Percentiles rank a stretch among this genome's conserved stretches.
Evolutionary conservation across 2,329 filamentous ascomycete species (phyloP).

Genomic region (Fusarium sp.): DNA sequence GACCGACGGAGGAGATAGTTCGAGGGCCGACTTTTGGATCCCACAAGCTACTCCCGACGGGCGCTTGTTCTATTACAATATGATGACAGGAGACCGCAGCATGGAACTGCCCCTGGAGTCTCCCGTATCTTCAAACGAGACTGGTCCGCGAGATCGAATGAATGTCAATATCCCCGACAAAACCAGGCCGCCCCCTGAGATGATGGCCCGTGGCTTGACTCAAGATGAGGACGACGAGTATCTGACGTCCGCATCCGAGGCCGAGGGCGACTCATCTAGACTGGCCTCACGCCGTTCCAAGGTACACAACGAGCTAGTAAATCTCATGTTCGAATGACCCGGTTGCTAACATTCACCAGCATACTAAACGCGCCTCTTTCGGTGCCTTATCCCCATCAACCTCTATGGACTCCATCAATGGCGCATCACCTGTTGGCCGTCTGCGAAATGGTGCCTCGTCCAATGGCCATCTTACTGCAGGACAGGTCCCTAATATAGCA

Average conservation of each 20-base stretch:
- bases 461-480: constrained; percentile 50
- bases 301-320: constrained; percentile 55
- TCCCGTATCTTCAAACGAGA: constrained; percentile 80
- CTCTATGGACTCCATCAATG: constrained; percentile 90
- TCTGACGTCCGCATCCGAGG: constrained; percentile 81
- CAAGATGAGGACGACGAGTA: constrained; percentile 93
- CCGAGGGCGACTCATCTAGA: constrained; percentile 77
- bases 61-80: constrained; percentile 97
- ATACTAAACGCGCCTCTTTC: constrained; percentile 71
- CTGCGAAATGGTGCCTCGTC: constrained; percentile 64
- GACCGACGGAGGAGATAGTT: constrained; percentile 68
- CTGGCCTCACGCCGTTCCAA: constrained; percentile 73
- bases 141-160: constrained; percentile 85
- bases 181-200: constrained; percentile 86
- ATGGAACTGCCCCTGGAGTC: constrained; percentile 95
- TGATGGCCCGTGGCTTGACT: constrained; percentile 84
- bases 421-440: constrained; percentile 65
- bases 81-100: constrained; percentile 91
- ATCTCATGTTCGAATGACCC: neutral
- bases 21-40: constrained; percentile 97
- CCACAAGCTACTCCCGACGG: constrained; percentile 95
- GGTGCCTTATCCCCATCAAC: constrained; percentile 84
- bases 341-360: constrained; percentile 48
- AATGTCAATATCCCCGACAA: constrained; percentile 89
- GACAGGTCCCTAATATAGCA: constrained; percentile 60